Evolutionary conservation across 495 filamentous ascomycete species (phyloP).

Genomic region (Hypoxylon crocopeplum): DNA sequence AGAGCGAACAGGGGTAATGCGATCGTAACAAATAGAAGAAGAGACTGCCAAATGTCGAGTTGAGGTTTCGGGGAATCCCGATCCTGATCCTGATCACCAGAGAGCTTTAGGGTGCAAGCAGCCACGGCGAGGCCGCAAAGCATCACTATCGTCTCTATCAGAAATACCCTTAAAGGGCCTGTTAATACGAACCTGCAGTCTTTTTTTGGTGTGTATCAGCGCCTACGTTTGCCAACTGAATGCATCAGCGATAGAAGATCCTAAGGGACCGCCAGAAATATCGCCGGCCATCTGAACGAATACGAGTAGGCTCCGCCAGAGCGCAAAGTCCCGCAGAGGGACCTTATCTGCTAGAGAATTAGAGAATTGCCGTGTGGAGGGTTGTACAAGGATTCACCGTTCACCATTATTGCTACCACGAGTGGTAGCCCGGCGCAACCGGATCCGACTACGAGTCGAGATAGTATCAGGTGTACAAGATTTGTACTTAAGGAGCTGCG

Average conservation of each 20-base stretch:
- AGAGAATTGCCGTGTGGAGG: background rate
- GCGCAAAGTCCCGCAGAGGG: slow-evolving; percentile 5
- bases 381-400: background rate
- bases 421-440: slow-evolving; percentile 7
- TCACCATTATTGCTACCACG: slow-evolving; percentile 1
- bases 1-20: slow-evolving; percentile 4
- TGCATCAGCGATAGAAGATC: slow-evolving; percentile 3
- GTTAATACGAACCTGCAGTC: background rate
- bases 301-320: slow-evolving; percentile 4
- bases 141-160: background rate
- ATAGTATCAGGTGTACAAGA: background rate
- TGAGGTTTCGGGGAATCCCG: background rate
- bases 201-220: background rate
- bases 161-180: background rate
- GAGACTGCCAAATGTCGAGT: background rate
- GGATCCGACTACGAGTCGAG: background rate
- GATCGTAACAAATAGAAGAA: background rate
- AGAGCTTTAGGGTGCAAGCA: background rate
- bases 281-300: slow-evolving; percentile 7
- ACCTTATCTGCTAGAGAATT: background rate
- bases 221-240: slow-evolving; percentile 1
- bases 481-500: background rate
- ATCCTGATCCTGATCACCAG: background rate
- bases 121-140: background rate
- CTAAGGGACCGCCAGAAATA: background rate